These are phyloP conservation scores for Psilocybe cubensis DNA, from an alignment of 768 basidiomycete genomes.

Conservation along the genomic window DNA sequence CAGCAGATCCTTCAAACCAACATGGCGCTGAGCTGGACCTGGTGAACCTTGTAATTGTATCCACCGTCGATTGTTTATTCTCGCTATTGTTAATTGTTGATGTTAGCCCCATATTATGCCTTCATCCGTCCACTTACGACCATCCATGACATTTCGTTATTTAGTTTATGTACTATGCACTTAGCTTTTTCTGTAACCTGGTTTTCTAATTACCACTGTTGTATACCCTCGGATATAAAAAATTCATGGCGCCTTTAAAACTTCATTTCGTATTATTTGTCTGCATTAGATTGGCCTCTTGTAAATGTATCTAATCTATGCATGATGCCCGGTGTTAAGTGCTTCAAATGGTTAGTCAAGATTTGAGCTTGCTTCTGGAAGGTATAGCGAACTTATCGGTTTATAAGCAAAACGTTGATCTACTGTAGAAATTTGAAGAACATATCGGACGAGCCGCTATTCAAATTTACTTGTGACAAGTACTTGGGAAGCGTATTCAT, in stretches of 20 bases:
- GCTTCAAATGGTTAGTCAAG: background rate
- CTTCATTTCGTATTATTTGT: background rate
- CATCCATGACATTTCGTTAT: constrained; percentile 18
- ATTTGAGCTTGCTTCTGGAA: background rate
- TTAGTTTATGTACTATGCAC: background rate
- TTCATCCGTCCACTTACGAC: constrained; percentile 11
- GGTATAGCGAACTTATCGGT: background rate
- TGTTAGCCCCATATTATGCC: constrained; percentile 2
- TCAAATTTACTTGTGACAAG: no score
- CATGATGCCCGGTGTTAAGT: background rate
- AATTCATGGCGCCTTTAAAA: background rate
- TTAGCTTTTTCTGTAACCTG: background rate
- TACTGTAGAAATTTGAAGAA: no score
- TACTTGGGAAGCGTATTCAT: no score
- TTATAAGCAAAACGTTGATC: no score
- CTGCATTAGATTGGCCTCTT: background rate
- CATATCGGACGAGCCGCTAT: no score
- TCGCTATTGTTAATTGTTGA: constrained; percentile 5
- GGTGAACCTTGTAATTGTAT: constrained; percentile 15
- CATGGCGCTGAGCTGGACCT: constrained; percentile 26
- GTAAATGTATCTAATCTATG: background rate
- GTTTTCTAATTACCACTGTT: background rate
- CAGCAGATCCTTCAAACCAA: constrained; percentile 20
- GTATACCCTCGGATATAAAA: background rate
- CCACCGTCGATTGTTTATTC: constrained; percentile 12